Evolutionary conservation across 2,329 filamentous ascomycete species (phyloP).

Genomic region (Ophiostoma himal-ulmi): DNA sequence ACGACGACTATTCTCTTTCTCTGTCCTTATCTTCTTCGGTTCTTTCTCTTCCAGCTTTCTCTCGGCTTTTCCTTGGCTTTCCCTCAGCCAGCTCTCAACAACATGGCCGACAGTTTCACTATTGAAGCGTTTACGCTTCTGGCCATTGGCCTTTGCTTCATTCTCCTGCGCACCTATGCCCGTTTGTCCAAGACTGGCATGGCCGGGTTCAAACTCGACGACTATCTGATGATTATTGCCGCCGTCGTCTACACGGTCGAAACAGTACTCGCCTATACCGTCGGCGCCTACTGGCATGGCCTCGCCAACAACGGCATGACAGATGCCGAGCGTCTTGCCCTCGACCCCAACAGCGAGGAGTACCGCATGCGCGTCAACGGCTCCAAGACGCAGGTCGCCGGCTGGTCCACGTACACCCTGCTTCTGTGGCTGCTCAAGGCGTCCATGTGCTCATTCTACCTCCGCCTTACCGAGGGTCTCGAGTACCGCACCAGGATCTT

Average conservation of each 20-base stretch:
- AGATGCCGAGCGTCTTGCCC: constrained; percentile 28
- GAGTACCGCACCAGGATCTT: constrained; percentile 31
- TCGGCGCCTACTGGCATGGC: constrained; percentile 30
- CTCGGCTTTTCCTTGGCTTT: not conserved
- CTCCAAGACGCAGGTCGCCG: constrained; percentile 35
- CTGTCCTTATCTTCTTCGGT: too few relatives aligned
- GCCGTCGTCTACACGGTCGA: constrained; percentile 33
- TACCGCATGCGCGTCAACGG: constrained; percentile 32
- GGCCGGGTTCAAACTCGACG: constrained; percentile 49
- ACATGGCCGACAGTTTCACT: constrained; percentile 31
- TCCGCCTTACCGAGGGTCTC: constrained; percentile 33
- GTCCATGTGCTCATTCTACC: constrained; percentile 32
- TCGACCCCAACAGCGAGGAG: constrained; percentile 31
- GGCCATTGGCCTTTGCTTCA: constrained; percentile 44
- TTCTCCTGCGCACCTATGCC: constrained; percentile 45
- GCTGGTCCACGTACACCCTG: constrained; percentile 30
- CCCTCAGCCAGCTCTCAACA: not conserved
- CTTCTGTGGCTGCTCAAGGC: constrained; percentile 30
- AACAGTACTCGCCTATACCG: constrained; percentile 31
- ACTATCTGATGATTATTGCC: constrained; percentile 53
- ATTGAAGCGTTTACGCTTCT: constrained; percentile 47
- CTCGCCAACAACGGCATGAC: constrained; percentile 35
- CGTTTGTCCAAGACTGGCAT: constrained; percentile 45
- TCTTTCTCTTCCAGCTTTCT: not conserved
- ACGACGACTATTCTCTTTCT: not conserved